Base-by-base conservation (phyloP, 257 asterid genomes). In the Solanum ahanhuiri region DNA sequence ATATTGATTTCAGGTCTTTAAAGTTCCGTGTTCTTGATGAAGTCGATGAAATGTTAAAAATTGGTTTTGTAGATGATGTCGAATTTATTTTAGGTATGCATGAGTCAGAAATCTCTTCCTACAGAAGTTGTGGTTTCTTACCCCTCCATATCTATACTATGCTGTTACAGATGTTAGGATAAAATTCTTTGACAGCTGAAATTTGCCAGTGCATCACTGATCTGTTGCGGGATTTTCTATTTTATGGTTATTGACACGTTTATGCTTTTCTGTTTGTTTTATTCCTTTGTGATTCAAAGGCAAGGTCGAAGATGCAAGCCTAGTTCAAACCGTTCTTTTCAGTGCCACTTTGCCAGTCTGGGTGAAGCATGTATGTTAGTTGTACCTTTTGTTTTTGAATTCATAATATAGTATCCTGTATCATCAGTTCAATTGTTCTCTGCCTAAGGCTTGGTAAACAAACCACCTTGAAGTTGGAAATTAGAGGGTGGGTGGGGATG, bases 41-140 rank as follows among this genome's bases (percentile, higher is more conserved):
- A 91, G 98, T 98, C 81, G 99, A 97, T 94, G 99, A 97, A 90
- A 97, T 97, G 99, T 88, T 97, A 92, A 94, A 96, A 89, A 97
- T 97, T 98, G 99, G 99, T 83, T 97, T 97, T 90, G 99, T 97
- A 84, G 99, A 97, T 22, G 99, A 97, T 64, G 99, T 97, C 87
- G 99, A 97, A 89, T 93, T 97, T 71, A 95, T 97, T 92, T 95
- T 97, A 60, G 98, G 99, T 96, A 92, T 48, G 90, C 43, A 83
- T 30, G 57, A 15, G 57, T 57, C 63, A 54, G 12, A 81, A n/a
- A 11, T 84, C 31, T 17, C 57, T 83, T n/a, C 41, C 41, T 63
- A 84, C 75, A 4, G 33, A 57, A 18, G 23, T 82, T 83, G 57
- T 83, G 67, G 86, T 83, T 58, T 64, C n/a, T 39, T 4, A 35